These are phyloP conservation scores for Wallacemonas sp. DNA, from an alignment of 208 protist species.

Conservation along the genomic window DNA sequence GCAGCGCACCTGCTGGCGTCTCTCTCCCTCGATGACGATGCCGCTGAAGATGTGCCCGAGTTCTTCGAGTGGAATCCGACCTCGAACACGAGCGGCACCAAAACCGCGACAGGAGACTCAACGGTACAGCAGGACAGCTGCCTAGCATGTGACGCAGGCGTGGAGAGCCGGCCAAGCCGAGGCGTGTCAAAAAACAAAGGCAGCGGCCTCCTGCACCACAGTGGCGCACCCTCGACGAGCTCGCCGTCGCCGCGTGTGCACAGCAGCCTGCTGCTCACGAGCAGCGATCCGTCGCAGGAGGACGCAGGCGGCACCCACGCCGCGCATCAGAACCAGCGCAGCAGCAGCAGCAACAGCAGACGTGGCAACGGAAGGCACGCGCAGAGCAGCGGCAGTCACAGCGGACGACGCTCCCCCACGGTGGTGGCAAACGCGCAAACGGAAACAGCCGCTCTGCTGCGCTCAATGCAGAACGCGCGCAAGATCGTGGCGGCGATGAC, in stretches of 20 bases:
- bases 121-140: constrained; percentile 3
- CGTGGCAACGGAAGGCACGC: no score
- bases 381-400: neutral
- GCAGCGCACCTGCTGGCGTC: constrained; percentile 1
- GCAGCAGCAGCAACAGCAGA: neutral
- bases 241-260: constrained; percentile 9
- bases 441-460: neutral
- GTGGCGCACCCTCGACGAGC: neutral
- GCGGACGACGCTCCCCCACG: constrained; percentile 6
- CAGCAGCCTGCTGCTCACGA: constrained; percentile 8
- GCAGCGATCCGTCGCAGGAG: constrained; percentile 10
- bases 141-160: no score
- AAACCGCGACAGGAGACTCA: neutral
- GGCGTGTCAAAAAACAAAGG: no score
- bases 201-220: no score
- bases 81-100: constrained; percentile 34
- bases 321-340: neutral
- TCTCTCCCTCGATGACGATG: neutral
- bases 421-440: constrained; percentile 10
- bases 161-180: no score
- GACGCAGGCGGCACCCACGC: neutral
- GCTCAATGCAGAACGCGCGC: constrained; percentile 3
- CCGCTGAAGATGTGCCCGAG: neutral
- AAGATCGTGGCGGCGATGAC: neutral
- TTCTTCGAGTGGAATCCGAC: constrained; percentile 78